Evolutionary conservation across 176 grass and related monocot genomes (phyloP).

Genomic region (Areca catechu): DNA sequence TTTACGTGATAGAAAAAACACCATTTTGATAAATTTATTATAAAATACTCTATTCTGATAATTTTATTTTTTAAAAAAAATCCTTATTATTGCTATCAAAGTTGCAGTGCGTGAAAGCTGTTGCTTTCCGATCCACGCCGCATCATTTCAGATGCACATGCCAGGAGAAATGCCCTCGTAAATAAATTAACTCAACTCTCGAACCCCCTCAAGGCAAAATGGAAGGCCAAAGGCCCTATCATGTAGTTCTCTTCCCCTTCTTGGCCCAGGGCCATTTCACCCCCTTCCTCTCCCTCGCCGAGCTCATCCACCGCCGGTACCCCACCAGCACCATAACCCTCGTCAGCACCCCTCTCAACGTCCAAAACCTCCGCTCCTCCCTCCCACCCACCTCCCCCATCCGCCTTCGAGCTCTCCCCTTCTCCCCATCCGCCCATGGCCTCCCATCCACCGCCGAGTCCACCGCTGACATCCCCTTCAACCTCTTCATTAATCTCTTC

Average conservation of each 20-base stretch:
- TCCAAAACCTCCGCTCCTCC: conserved; percentile 7
- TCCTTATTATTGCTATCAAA: no score
- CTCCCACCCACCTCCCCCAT: conserved; percentile 6
- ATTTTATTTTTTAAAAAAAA: no score
- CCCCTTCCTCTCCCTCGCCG: conserved; percentile 42
- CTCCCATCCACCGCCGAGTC: conserved; percentile 12
- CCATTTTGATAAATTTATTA: no score
- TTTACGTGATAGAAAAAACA: no score
- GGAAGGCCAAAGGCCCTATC: neutral
- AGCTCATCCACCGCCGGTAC: conserved; percentile 12
- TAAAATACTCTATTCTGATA: no score
- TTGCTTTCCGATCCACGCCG: no score
- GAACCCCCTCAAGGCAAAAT: neutral
- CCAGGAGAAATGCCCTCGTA: no score
- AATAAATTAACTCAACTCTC: no score
- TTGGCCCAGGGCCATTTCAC: conserved; percentile 42
- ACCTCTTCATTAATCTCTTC: conserved; percentile 10
- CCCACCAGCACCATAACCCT: neutral
- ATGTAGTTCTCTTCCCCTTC: conserved; percentile 40
- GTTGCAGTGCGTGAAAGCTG: no score
- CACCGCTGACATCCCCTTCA: conserved; percentile 10
- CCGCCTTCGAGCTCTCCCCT: neutral
- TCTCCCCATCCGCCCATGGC: neutral
- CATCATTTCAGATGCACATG: no score
- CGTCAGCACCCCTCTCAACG: neutral